Base-by-base conservation (phyloP, 2,329 filamentous ascomycete species). In the Hypoxylon sp. region DNA sequence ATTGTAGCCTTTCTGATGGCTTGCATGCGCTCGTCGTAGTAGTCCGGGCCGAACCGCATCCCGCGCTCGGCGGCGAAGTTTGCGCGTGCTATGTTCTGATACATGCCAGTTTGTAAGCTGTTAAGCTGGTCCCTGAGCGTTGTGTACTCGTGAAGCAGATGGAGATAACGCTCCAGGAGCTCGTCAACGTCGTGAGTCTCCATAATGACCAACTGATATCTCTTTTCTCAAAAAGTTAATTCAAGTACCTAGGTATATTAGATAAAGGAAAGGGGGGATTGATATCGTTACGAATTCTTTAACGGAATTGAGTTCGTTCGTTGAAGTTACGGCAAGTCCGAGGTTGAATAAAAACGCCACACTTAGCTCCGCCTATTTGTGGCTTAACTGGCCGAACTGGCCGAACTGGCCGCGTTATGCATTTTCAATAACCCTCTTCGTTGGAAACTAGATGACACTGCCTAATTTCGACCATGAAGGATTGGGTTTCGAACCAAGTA, bases 21-120 rank as follows among this genome's bases (percentile, higher is more conserved):
- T 75, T 89, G 88, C 89, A 93, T 93, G 50, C 92, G 86, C 70
- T 89, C 86, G 77, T 94, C 91, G 76, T 92, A 95, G 75, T 87
- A 86, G 73, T 93, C 90, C 69, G 83, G 85, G 2, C 91, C 91
- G 76, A 91, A 94, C 45, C 88, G 83, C 67, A 88, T 77, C 32
- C 89, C 86, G 11, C 87, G 82, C 75, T 88, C 84, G n/a, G 87
- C 88, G 28, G 87, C 82, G 79, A 93, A 94, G 80, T 94, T 93
- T 67, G 92, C 92, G 63, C 91, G 87, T n/a, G 92, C 90, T 43
- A 94, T 83, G 70, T 82, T 80, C 61, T 86, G 85, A 75, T 84
- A 87, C 69, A 91, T 84, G 56, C 80, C 80, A 19, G 85, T 80
- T 69, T 93, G 86, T 19, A 87, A 79, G 11, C 77, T 75, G 46